Conservation (phyloP, 2,329 filamentous ascomycete genomes). For the Dothidotthia symphoricarpi region DNA sequence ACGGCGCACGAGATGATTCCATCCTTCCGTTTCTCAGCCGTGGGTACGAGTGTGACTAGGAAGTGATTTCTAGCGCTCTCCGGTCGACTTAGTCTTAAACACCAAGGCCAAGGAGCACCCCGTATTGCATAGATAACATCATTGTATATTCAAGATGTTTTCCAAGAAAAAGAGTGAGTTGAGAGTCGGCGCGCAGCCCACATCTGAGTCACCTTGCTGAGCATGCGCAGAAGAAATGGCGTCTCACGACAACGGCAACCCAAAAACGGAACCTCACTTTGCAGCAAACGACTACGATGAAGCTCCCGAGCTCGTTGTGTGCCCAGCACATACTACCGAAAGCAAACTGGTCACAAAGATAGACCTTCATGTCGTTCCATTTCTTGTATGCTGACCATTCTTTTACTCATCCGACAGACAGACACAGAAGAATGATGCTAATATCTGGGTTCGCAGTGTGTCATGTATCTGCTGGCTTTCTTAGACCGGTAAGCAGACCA, state of each 20-base stretch:
- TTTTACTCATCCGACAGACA: no score
- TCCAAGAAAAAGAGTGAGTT: conserved; percentile 35
- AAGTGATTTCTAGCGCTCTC: conserved; percentile 3
- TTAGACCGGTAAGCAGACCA: conserved; percentile 43
- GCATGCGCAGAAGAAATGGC: conserved; percentile 14
- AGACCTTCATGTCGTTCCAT: conserved; percentile 51
- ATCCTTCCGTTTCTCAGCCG: conserved; percentile 4
- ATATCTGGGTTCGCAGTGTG: conserved; percentile 25
- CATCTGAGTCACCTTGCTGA: conserved; percentile 9
- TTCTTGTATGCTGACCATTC: conserved; percentile 24
- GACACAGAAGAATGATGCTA: no score
- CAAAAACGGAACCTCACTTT: conserved; percentile 22
- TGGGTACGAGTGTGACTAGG: conserved; percentile 6
- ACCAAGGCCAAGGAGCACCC: no score
- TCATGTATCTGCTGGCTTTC: conserved; percentile 53
- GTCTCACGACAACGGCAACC: conserved; percentile 16
- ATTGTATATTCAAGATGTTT: conserved; percentile 25
- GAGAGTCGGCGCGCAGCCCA: neutral
- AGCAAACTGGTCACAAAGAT: conserved; percentile 47
- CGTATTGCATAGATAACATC: conserved; percentile 2
- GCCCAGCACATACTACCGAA: conserved; percentile 52
- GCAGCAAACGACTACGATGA: conserved; percentile 41
- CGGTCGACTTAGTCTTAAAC: no score
- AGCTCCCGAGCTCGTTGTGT: conserved; percentile 40
- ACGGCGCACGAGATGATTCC: conserved; percentile 2